Evolutionary conservation across 805 yeast species (phyloP), one percentile per base, ranked within the genome.

Genomic region (Yarrowia divulgata): DNA sequence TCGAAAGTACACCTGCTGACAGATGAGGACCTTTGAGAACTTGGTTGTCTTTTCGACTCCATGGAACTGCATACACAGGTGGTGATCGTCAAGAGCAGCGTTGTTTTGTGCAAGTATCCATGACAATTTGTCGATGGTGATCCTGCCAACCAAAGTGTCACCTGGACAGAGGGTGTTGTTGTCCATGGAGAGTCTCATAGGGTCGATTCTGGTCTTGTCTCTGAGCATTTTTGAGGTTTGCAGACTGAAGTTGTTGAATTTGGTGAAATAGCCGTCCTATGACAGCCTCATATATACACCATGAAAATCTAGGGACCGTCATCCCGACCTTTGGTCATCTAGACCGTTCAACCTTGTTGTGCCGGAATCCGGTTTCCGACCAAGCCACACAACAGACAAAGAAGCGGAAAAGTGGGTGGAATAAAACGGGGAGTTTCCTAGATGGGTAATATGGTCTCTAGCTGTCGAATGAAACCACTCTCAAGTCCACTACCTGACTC

Each of bases 61-160:
- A n/a, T 57, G 63, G 29, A 57, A 57, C 39, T 57, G 63, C 29
- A 57, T 54, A 16, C 63, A 57, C 19, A 40, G 48, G 10, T 40
- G 37, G 13, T 57, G 39, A 29, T 37, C 13, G 3, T 23, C 60
- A 14, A 54, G 32, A 14, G 29, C 29, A 23, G 29, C 29, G 4
- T 23, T 23, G 29, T 23, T 2, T 23, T 23, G 2, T 23, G 29
- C 29, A 23, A 23, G 29, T 4, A 6, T 37, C 34, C 45, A 54
- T 4, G 39, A 3, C 13, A 19, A 34, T 16, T 54, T 54, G n/a
- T 54, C 43, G 8, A 54, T 37, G 10, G 45, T 37, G 12, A 54
- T 18, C 4, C 35, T 19, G 8, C 60, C 60, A 3, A 3, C 8
- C 9, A 54, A 1, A 8, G 9, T 42, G n/a, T 19, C 45, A 2